These are phyloP conservation scores for Chrysosphaeria jannelii DNA, from an alignment of 2,329 filamentous ascomycete genomes.

Conservation along the genomic window DNA sequence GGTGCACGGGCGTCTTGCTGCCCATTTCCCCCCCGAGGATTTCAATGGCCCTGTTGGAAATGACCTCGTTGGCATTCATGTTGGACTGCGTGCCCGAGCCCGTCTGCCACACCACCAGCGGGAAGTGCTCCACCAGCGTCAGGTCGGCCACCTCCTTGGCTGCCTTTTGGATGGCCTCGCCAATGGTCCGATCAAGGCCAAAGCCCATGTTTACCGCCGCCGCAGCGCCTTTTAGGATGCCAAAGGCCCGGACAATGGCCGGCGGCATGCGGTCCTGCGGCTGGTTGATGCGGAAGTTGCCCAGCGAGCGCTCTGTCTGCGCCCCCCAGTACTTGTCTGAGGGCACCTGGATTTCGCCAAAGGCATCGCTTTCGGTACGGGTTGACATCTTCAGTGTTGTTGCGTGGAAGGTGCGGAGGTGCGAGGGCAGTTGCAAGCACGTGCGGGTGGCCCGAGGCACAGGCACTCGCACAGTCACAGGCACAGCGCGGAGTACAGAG, in stretches of 20 bases:
- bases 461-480: too few species aligned
- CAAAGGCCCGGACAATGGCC: conserved; percentile 74
- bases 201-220: conserved; percentile 87
- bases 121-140: conserved; percentile 91
- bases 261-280: conserved; percentile 95
- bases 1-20: conserved; percentile 93
- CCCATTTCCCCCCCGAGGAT: conserved; percentile 85
- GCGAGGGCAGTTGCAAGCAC: conserved; percentile 1
- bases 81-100: conserved; percentile 96
- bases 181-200: conserved; percentile 74
- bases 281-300: conserved; percentile 98
- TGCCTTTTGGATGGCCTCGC: conserved; percentile 79
- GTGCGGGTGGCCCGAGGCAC: conserved; percentile 2
- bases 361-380: conserved; percentile 84
- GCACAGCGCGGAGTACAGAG: conserved; percentile 1
- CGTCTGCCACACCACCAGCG: conserved; percentile 96
- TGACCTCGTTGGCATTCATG: conserved; percentile 99
- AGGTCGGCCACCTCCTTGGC: conserved; percentile 76
- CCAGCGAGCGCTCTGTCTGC: conserved; percentile 82
- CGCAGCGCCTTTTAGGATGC: conserved; percentile 88
- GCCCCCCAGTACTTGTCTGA: conserved; percentile 95
- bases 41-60: conserved; percentile 96
- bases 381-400: conserved; percentile 12
- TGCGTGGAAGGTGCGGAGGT: conserved; percentile 3
- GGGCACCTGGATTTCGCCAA: conserved; percentile 82